Evolutionary conservation across 2,329 filamentous ascomycete species (phyloP).

Genomic region (Epichloe brachyelytri): DNA sequence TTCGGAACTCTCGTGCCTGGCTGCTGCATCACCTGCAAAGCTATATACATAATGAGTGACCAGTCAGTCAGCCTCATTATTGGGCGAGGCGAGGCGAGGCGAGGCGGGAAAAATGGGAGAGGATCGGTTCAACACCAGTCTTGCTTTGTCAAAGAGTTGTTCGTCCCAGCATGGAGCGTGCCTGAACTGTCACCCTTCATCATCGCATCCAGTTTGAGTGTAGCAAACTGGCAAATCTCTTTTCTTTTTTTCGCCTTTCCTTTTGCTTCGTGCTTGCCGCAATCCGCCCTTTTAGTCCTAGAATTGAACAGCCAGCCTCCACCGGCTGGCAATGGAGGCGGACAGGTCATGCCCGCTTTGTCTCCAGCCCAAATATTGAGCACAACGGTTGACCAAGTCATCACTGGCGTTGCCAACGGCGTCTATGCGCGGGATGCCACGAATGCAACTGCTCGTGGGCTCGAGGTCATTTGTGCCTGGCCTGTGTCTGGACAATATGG

Average conservation of each 20-base stretch:
- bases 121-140: too few relatives aligned
- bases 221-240: neutral
- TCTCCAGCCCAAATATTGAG: neutral
- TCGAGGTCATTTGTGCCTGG: conserved; percentile 41
- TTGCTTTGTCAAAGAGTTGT: too few relatives aligned
- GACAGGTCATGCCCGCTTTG: conserved; percentile 4
- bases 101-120: too few relatives aligned
- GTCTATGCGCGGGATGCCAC: neutral
- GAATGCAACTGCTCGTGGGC: neutral
- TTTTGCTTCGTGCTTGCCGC: neutral
- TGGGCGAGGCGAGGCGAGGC: too few relatives aligned
- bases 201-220: neutral
- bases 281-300: neutral
- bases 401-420: neutral
- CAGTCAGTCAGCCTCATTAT: too few relatives aligned
- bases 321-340: neutral
- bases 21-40: too few relatives aligned
- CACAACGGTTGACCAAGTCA: neutral
- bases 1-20: too few relatives aligned
- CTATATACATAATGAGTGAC: too few relatives aligned
- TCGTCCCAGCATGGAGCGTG: too few relatives aligned
- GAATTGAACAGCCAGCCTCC: neutral
- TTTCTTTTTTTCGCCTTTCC: neutral
- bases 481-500: conserved; percentile 46
- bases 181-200: neutral